Base-by-base conservation (phyloP, 2,329 filamentous ascomycete genomes). In the Davidsoniella virescens region DNA sequence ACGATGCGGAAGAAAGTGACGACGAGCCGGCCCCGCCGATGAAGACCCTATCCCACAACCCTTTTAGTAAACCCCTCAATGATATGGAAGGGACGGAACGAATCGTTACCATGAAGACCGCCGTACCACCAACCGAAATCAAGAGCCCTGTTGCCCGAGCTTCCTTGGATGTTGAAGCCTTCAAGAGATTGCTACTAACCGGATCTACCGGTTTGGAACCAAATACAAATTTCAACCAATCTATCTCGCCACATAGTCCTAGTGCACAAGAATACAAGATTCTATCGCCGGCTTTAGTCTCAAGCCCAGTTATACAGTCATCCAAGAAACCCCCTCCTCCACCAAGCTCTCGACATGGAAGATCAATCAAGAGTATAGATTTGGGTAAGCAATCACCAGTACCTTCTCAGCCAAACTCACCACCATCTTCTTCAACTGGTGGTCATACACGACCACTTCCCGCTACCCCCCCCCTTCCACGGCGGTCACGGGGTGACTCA, bases 121-220 rank as follows among this genome's bases (percentile, higher is more conserved):
- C 8, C 10, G 33, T 12, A 62, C 61, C 45, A 9, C 8, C 44
- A 37, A 43, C 40, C 8, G 12, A 36, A n/a, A 17, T 29, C 5
- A 46, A 45, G 25, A 16, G 26, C 20, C 47, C 49, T 20, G 42
- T 38, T 9, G 33, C 45, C 20, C 40, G 44, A 17, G 46, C 54
- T 14, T 51, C 54, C 8, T 33, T 50, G 55, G 83, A 92, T 59
- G 85, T 90, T 1, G 78, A 86, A 59, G 79, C 84, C 6, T 92
- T 92, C 65, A 80, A 80, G 59, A 73, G 80, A 53, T 65, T 92
- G 54, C 70, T 92, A 44, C 70, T 92, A 66, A 92, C 84, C 0
- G 85, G 85, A 17, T 76, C 78, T 57, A 61, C 74, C 36, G 72
- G 65, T 54, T 62, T 42, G 52, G 60, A 26, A 57, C 54, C 33